Evolutionary conservation across 805 yeast species (phyloP), one percentile per base, ranked within the genome.

Genomic region (Starmera quercuum): DNA sequence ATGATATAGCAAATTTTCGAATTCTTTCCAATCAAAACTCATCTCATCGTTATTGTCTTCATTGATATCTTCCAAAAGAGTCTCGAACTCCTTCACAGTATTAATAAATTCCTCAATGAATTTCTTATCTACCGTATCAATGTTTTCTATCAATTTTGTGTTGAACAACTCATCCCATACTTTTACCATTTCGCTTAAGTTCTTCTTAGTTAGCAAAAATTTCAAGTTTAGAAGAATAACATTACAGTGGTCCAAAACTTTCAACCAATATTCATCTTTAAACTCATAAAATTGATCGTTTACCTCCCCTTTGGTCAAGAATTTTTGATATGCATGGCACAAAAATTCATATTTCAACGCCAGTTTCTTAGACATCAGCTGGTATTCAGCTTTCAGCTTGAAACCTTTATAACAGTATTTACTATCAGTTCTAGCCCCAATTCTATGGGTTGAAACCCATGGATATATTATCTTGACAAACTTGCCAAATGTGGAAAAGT

Each of bases 341-440:
- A 23, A 10, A n/a, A 23, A n/a, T 10, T n/a, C 13, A 15, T 23
- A 23, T 10, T 23, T 23, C 12, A 5, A 12, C 5, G 29, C 5
- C 13, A 23, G 29, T 14, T 14, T 14, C n/a, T 6, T 26, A 7
- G 11, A 6, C 11, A 26, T 12, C 10, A 19, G 16, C 19, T 19
- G n/a, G 14, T 20, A 29, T 8, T 26, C 20, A 4, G 16, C 18
- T 12, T 16, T 26, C 36, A 58, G 56, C 41, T 66, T 66, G 29
- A 84, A 64, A 4, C 95, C 95, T 56, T 90, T 82, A 49, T 83
- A 84, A 53, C 84, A 92, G 54, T 85, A 84, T 51, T 81, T 80
- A 15, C 86, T 76, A 50, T 80, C 83, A 5, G 92, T 95, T 31
- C 94, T 64, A 55, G 78, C 75, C 3, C 95, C 95, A 36, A 84